These are phyloP conservation scores for Jamesozyma piceae DNA, from an alignment of 805 yeast genomes.

Conservation along the genomic window DNA sequence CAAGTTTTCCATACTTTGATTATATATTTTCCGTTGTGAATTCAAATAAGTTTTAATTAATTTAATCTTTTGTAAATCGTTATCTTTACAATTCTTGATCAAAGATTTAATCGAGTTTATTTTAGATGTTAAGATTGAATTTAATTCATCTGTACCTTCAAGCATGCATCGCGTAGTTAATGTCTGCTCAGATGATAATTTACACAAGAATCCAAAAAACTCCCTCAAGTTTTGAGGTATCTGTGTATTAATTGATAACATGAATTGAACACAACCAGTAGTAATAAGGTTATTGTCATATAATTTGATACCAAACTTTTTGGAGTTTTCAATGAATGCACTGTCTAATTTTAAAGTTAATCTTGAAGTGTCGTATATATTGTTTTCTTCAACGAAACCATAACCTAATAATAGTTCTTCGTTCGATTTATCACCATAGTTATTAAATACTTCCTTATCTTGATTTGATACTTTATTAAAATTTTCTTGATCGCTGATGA, in stretches of 20 bases:
- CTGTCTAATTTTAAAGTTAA: slow-evolving; percentile 48
- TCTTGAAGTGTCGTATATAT: slow-evolving; percentile 48
- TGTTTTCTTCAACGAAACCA: slow-evolving; percentile 59
- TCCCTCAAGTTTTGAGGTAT: slow-evolving; percentile 39
- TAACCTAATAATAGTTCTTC: slow-evolving; percentile 74
- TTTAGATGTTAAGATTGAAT: slow-evolving; percentile 45
- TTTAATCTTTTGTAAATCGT: slow-evolving; percentile 20
- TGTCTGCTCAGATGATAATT: slow-evolving; percentile 38
- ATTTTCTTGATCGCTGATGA: slow-evolving; percentile 32
- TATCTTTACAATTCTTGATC: slow-evolving; percentile 22
- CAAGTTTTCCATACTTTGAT: slow-evolving; percentile 34
- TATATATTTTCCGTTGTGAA: slow-evolving; percentile 42
- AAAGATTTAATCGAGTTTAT: slow-evolving; percentile 31
- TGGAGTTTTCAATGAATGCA: slow-evolving; percentile 24
- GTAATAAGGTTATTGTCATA: slow-evolving; percentile 29
- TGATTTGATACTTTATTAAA: slow-evolving; percentile 5
- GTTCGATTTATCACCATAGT: slow-evolving; percentile 82
- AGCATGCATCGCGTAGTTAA: slow-evolving; percentile 46
- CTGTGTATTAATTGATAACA: slow-evolving; percentile 27
- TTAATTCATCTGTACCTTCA: slow-evolving; percentile 51
- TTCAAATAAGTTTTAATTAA: slow-evolving; percentile 38
- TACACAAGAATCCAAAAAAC: slow-evolving; percentile 49
- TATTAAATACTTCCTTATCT: slow-evolving; percentile 56
- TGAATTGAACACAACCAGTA: slow-evolving; percentile 34
- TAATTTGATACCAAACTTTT: slow-evolving; percentile 33